These are phyloP conservation scores for Dorcoceras hygrometricum DNA, from an alignment of 257 asterid species.

Conservation along the genomic window DNA sequence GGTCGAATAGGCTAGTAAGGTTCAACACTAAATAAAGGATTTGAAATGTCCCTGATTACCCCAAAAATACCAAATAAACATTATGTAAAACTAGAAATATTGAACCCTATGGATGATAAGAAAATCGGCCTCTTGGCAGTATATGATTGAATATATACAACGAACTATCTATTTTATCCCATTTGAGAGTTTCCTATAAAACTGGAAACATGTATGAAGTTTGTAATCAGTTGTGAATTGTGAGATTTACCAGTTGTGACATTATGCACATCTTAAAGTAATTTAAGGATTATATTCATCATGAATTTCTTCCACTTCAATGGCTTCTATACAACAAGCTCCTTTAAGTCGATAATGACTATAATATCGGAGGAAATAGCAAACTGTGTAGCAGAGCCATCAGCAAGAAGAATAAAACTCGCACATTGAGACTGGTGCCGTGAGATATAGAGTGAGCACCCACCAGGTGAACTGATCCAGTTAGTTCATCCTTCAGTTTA, in stretches of 20 bases:
- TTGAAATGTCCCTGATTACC: background rate
- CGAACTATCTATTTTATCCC: constrained; percentile 33
- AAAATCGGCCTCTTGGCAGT: background rate
- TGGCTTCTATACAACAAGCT: constrained; percentile 22
- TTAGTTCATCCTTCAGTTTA: constrained; percentile 85
- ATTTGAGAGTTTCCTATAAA: constrained; percentile 31
- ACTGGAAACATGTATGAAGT: constrained; percentile 25
- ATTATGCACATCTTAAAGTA: constrained; percentile 31
- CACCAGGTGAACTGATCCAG: constrained; percentile 98
- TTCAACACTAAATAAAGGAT: background rate
- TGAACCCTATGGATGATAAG: background rate
- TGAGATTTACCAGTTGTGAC: constrained; percentile 28
- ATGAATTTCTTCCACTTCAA: constrained; percentile 26
- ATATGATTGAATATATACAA: constrained; percentile 29
- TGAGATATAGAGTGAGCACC: constrained; percentile 78
- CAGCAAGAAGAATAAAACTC: constrained; percentile 35
- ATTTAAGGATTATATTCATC: constrained; percentile 18
- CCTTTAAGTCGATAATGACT: constrained; percentile 22
- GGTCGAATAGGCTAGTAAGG: background rate
- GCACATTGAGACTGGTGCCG: constrained; percentile 33
- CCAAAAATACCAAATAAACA: background rate
- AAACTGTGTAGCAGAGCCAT: constrained; percentile 45
- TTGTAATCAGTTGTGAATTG: constrained; percentile 24
- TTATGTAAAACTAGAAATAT: background rate
- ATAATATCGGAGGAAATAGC: constrained; percentile 30